These are phyloP conservation scores for Atkinsonella texensis DNA, from an alignment of 2,329 filamentous ascomycete species.

Conservation along the genomic window DNA sequence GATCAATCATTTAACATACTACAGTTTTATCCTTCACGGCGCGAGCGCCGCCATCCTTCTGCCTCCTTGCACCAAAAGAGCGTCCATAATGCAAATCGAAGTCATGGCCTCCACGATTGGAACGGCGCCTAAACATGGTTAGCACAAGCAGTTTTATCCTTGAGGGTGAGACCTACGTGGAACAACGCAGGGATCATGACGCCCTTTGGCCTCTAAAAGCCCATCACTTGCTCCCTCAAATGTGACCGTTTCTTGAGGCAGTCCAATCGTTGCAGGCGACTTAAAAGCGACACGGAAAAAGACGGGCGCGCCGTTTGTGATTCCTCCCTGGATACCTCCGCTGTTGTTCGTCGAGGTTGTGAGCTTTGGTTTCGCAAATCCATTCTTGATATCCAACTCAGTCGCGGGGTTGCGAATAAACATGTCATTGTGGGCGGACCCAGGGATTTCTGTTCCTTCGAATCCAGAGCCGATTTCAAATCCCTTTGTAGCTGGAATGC, in stretches of 20 bases:
- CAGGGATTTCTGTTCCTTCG: constrained; percentile 70
- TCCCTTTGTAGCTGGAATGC: constrained; percentile 87
- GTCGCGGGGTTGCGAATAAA: constrained; percentile 25
- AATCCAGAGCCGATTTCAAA: constrained; percentile 96
- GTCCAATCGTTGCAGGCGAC: constrained; percentile 83
- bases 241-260: constrained; percentile 71
- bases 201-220: constrained; percentile 76
- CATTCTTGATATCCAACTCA: constrained; percentile 32
- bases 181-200: constrained; percentile 90
- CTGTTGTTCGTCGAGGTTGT: constrained; percentile 91
- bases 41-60: constrained; percentile 28
- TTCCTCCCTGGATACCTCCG: constrained; percentile 89
- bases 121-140: constrained; percentile 39
- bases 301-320: constrained; percentile 84
- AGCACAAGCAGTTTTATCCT: no score
- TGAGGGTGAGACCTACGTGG: constrained; percentile 35
- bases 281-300: constrained; percentile 96
- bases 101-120: constrained; percentile 90
- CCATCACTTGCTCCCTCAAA: constrained; percentile 64
- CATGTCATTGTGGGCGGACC: constrained; percentile 84
- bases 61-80: constrained; percentile 69
- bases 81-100: constrained; percentile 75
- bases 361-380: constrained; percentile 46
- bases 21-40: constrained; percentile 7
- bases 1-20: no score